phyloP scores from a whole-genome alignment of 1,139 yeast species.

The Candida albicans region DNA sequence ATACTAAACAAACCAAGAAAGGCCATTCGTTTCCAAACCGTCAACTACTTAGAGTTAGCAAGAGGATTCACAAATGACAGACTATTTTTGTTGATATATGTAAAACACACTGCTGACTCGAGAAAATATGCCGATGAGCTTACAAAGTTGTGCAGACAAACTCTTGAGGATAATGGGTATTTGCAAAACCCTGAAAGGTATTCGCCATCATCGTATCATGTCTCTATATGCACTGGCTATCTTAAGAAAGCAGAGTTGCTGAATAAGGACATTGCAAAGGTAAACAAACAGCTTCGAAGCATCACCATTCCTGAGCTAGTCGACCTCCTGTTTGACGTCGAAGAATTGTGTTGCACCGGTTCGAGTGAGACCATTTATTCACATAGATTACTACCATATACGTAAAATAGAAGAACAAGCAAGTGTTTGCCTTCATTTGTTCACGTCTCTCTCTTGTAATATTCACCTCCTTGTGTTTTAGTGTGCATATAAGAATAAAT shows the following conservation, averaged over 20 bases:
- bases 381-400: too few relatives aligned
- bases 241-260: not conserved
- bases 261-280: not conserved
- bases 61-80: not conserved
- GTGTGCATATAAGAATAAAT: too few relatives aligned
- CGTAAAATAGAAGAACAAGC: too few relatives aligned
- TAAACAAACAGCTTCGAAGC: not conserved
- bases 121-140: not conserved
- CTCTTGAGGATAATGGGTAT: not conserved
- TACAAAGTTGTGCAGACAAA: not conserved
- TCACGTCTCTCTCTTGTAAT: too few relatives aligned
- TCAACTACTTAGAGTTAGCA: conserved; percentile 1
- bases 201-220: not conserved
- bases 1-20: conserved; percentile 3
- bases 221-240: conserved; percentile 2
- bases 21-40: conserved; percentile 4
- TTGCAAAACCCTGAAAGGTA: not conserved
- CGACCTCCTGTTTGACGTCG: conserved; percentile 4
- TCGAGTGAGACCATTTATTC: not conserved
- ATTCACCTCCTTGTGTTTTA: not conserved
- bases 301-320: conserved; percentile 1
- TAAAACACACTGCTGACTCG: not conserved
- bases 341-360: not conserved
- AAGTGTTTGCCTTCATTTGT: too few relatives aligned
- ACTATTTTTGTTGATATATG: conserved; percentile 1